Evolutionary conservation across 495 filamentous ascomycete genomes (phyloP), one percentile per base, ranked within the genome.

Genomic region (Penicillium daleae): DNA sequence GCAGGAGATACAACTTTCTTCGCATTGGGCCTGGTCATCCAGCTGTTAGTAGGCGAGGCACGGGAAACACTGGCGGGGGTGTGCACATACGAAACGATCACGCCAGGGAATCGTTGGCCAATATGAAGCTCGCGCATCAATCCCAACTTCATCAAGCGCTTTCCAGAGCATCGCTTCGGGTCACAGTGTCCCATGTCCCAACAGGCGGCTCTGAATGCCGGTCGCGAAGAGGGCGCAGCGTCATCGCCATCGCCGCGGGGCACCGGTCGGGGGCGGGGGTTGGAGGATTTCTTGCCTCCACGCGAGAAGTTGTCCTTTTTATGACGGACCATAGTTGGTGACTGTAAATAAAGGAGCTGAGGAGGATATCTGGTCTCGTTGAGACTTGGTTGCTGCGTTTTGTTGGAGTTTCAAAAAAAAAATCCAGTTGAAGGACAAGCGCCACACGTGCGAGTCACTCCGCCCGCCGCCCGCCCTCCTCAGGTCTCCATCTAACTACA

Each of bases 131-230:
- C 91, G 59, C 95, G 87, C 94, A 99, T 97, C 57, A 97, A 76
- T 1, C 94, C 93, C 31, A 96, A 85, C 66, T 90, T 86, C 82
- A 98, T 96, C 39, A 99, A 83, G 57, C 90, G 86, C 79, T 99
- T 97, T 15, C 95, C 95, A 0, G 94, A 97, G 75, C 95, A 99
- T 67, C 96, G 82, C 74, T 98, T 97, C 8, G 93, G 93, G 74
- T 99, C 95, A 78, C 95, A 99, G 74, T 99, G 95, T 52, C 92
- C 92, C 37, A 99, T 80, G 74, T 99, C 95, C 95, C 95, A 99
- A 72, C 94, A 97, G 37, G 94, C 95, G 49, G 95, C 96, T 80
- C 90, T 92, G 84, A 91, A 96, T 15, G 86, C 72, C 32, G 91
- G 89, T 60, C 80, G 79, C 39, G 78, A 70, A 56, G 77, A 66